Evolutionary conservation across 2,329 filamentous ascomycete genomes (phyloP).

Genomic region (Colletotrichum viniferum): DNA sequence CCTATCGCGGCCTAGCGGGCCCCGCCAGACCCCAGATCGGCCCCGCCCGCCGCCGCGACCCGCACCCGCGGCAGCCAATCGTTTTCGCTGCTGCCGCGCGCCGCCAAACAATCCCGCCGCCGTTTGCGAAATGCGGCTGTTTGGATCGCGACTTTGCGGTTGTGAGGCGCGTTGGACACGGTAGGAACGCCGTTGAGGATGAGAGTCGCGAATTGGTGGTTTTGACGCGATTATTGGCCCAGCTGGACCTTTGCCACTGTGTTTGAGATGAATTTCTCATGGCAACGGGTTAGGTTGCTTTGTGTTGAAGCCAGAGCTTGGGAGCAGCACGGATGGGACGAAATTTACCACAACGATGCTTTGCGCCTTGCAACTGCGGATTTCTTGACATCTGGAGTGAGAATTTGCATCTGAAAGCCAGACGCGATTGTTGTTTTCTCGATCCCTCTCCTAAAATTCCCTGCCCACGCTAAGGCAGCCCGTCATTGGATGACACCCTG

Average conservation of each 20-base stretch:
- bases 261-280: background rate
- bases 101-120: background rate
- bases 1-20: slow-evolving; percentile 41
- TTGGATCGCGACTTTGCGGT: background rate
- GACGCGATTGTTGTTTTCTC: background rate
- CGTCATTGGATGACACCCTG: background rate
- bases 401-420: background rate
- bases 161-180: background rate
- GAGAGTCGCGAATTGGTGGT: background rate
- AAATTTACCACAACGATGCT: background rate
- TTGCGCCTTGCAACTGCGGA: background rate
- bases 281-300: background rate
- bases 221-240: slow-evolving; percentile 1
- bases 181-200: background rate
- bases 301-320: background rate
- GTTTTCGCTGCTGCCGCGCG: background rate
- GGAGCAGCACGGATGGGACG: rapidly evolving
- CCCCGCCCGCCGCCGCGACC: slow-evolving; percentile 4
- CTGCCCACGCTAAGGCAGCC: background rate
- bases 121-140: background rate
- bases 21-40: background rate
- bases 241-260: background rate
- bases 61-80: slow-evolving; percentile 7
- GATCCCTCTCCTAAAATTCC: background rate
- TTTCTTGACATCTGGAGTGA: background rate